These are phyloP conservation scores for Penicillium italicum DNA, from an alignment of 2,329 filamentous ascomycete species.

Conservation along the genomic window DNA sequence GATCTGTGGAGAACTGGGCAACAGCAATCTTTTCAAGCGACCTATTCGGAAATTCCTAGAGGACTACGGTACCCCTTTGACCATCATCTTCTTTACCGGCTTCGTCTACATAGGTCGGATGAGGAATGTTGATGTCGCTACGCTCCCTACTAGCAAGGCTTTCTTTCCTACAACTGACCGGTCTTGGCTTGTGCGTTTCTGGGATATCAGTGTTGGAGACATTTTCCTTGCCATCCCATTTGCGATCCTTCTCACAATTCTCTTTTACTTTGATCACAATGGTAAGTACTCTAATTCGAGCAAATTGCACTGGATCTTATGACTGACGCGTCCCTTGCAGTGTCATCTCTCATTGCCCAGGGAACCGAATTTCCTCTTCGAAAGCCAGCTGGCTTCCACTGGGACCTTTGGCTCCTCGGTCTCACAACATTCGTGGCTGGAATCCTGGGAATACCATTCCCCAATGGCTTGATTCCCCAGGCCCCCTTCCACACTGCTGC, in stretches of 20 bases:
- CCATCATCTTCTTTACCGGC: conserved; percentile 82
- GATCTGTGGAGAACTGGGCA: conserved; percentile 66
- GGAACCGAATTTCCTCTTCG: conserved; percentile 76
- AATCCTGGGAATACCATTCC: conserved; percentile 72
- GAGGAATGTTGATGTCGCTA: conserved; percentile 64
- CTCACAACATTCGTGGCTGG: conserved; percentile 73
- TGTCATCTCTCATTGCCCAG: conserved; percentile 77
- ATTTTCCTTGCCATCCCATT: conserved; percentile 86
- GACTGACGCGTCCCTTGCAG: conserved; percentile 41
- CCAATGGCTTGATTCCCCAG: conserved; percentile 79
- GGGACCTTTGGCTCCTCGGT: conserved; percentile 78
- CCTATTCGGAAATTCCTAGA: conserved; percentile 77
- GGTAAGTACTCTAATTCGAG: conserved; percentile 49
- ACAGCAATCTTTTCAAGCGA: conserved; percentile 68
- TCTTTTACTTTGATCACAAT: conserved; percentile 91
- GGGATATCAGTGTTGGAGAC: conserved; percentile 68
- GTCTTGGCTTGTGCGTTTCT: conserved; percentile 76
- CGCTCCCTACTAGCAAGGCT: conserved; percentile 69
- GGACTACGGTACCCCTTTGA: conserved; percentile 82
- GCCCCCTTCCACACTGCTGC: conserved; percentile 78
- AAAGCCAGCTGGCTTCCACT: conserved; percentile 81
- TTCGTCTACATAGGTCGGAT: conserved; percentile 86
- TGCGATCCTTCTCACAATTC: conserved; percentile 72
- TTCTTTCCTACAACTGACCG: conserved; percentile 75
- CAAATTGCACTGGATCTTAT: background rate